phyloP scores from a whole-genome alignment of 2,329 filamentous ascomycete genomes.

The Fonsecaea pedrosoi region DNA sequence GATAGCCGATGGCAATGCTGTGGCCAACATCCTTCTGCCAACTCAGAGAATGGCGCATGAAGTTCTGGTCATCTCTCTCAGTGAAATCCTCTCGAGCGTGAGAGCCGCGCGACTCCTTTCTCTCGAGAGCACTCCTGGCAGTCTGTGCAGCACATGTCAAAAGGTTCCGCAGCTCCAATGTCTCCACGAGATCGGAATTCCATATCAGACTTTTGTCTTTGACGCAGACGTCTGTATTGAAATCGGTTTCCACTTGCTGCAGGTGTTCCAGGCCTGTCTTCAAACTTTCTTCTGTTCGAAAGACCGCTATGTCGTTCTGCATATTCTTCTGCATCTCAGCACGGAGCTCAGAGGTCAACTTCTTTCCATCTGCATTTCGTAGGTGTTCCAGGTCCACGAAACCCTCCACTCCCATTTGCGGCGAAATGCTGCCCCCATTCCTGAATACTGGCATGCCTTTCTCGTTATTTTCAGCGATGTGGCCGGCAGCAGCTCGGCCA shows the following conservation, averaged over 20 bases:
- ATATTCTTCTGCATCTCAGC: constrained; percentile 91
- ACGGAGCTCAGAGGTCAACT: constrained; percentile 81
- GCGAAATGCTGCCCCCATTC: constrained; percentile 76
- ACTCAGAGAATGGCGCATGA: constrained; percentile 99
- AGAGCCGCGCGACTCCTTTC: constrained; percentile 96
- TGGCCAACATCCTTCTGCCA: constrained; percentile 94
- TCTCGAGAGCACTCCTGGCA: constrained; percentile 84
- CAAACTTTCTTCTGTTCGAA: constrained; percentile 82
- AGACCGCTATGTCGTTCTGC: constrained; percentile 91
- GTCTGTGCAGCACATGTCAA: constrained; percentile 94
- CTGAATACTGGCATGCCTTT: constrained; percentile 64
- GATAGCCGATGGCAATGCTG: constrained; percentile 84
- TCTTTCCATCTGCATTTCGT: constrained; percentile 76
- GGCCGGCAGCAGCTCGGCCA: constrained; percentile 95
- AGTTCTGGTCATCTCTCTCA: constrained; percentile 91
- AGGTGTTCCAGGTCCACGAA: constrained; percentile 70
- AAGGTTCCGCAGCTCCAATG: constrained; percentile 91
- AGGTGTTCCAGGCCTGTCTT: constrained; percentile 85
- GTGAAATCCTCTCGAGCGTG: constrained; percentile 97
- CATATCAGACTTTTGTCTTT: constrained; percentile 97
- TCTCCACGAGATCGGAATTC: constrained; percentile 96
- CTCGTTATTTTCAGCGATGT: constrained; percentile 90
- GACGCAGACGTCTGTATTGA: constrained; percentile 73
- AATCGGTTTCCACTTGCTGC: constrained; percentile 75
- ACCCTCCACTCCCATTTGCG: constrained; percentile 86